Conservation (phyloP, 1,284 basidiomycete species). For the Singerocomus rubriflavus region DNA sequence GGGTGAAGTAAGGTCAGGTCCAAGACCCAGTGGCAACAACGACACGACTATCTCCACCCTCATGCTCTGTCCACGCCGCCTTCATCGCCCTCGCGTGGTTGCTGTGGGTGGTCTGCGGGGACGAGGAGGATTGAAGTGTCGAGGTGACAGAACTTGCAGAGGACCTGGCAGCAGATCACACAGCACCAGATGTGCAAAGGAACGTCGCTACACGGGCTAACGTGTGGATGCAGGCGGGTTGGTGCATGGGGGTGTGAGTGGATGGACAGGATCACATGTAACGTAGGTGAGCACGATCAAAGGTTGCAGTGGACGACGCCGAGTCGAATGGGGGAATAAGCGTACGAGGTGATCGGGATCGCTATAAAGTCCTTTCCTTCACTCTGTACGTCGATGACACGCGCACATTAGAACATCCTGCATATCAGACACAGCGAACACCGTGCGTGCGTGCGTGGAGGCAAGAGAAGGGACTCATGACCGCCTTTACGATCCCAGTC, state of each 20-base stretch:
- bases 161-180: constrained; percentile 88
- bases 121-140: constrained; percentile 78
- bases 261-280: background rate
- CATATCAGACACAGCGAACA: no score
- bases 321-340: background rate
- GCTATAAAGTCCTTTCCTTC: constrained; percentile 74
- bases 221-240: no score
- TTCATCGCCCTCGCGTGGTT: background rate
- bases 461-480: constrained; percentile 49
- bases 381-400: constrained; percentile 49
- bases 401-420: no score
- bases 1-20: no score
- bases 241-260: background rate
- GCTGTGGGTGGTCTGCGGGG: constrained; percentile 56
- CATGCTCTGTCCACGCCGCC: background rate
- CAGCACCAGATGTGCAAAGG: constrained; percentile 70
- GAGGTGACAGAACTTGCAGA: constrained; percentile 83
- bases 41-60: constrained; percentile 63
- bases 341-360: constrained; percentile 71
- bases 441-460: no score
- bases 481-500: constrained; percentile 84
- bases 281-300: no score
- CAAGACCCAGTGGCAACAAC: constrained; percentile 83
- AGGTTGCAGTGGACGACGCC: no score
- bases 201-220: constrained; percentile 50